Evolutionary conservation across 2,329 filamentous ascomycete genomes (phyloP), one percentile per base, ranked within the genome.

Genomic region (Aspergillus brasiliensis): DNA sequence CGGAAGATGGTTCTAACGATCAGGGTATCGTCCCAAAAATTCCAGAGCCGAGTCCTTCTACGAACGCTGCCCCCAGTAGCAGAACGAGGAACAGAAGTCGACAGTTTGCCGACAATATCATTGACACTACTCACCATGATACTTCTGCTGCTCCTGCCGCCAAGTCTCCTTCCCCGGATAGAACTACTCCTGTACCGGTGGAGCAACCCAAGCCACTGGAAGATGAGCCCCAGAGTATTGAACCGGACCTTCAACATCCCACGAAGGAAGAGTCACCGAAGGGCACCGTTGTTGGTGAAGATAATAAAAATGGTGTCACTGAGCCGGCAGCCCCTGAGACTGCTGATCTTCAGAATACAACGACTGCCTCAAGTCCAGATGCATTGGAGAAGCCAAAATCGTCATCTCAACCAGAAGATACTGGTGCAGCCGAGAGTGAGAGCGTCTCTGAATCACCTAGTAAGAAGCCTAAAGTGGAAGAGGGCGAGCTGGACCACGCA

Each of bases 401-500:
- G 31, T 71, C 70, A 31, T 54, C 62, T 2, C 69, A 71, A 15
- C 60, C 66, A 31, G 64, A 68, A 55, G 67, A 66, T 46, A 57
- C 38, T 38, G 51, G 51, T 15, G 62, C 63, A 13, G 15, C 59
- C 11, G 61, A 67, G 23, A 59, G 62, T 13, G 62, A 56, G 4
- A 66, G 60, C n/a, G n/a, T 37, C 5, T 46, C 62, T n/a, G 60
- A 57, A 25, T 63, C 65, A 13, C 60, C 64, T 7, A 63, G 58
- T 51, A 75, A 75, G 59, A 76, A 71, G 48, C 59, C 63, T 7
- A 76, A 75, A 53, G 19, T 71, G 42, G 75, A 75, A 60, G 67
- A 72, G 7, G 64, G 64, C 17, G 69, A 69, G 44, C 46, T 59
- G n/a, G 67, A 66, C 46, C 61, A 57, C n/a, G 65, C 60, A n/a